phyloP scores from a whole-genome alignment of 2,329 filamentous ascomycete genomes.

The Zarea fungicola region DNA sequence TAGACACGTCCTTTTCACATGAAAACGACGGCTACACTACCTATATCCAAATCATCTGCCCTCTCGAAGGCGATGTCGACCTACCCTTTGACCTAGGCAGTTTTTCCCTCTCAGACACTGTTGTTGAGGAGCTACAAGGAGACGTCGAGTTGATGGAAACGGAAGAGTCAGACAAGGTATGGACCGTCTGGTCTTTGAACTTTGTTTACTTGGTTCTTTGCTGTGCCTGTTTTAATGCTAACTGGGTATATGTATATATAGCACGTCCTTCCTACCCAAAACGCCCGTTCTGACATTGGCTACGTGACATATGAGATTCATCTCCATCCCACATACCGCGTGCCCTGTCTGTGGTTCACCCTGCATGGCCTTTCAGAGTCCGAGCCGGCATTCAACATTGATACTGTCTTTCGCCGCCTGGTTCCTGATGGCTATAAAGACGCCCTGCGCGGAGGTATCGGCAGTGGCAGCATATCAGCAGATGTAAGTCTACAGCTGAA shows the following conservation, averaged over 20 bases:
- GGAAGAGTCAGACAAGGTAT: slow-evolving; percentile 49
- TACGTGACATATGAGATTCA: slow-evolving; percentile 68
- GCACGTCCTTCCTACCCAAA: slow-evolving; percentile 34
- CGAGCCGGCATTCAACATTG: slow-evolving; percentile 55
- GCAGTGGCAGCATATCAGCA: slow-evolving; percentile 70
- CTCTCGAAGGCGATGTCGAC: slow-evolving; percentile 44
- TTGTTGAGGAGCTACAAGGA: slow-evolving; percentile 16
- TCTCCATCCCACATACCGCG: slow-evolving; percentile 67
- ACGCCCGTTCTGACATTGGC: slow-evolving; percentile 29
- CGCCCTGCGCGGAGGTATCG: slow-evolving; percentile 50
- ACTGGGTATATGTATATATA: slow-evolving; percentile 21
- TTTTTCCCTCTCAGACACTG: slow-evolving; percentile 37
- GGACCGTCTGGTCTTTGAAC: slow-evolving; percentile 9
- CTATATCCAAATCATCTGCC: slow-evolving; percentile 52
- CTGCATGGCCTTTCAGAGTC: slow-evolving; percentile 53
- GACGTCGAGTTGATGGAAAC: slow-evolving; percentile 45
- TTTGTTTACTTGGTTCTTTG: too few relatives aligned
- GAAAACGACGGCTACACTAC: slow-evolving; percentile 42
- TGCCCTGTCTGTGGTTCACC: slow-evolving; percentile 72
- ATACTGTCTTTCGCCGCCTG: slow-evolving; percentile 65
- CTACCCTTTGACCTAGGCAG: slow-evolving; percentile 41
- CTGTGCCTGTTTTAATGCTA: slow-evolving; percentile 21
- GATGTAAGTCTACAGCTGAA: slow-evolving; percentile 66
- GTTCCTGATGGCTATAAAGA: slow-evolving; percentile 62
- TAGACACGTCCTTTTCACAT: slow-evolving; percentile 39